Conservation (phyloP, 2,329 filamentous ascomycete genomes). For the Phaeosphaeria sp. region DNA sequence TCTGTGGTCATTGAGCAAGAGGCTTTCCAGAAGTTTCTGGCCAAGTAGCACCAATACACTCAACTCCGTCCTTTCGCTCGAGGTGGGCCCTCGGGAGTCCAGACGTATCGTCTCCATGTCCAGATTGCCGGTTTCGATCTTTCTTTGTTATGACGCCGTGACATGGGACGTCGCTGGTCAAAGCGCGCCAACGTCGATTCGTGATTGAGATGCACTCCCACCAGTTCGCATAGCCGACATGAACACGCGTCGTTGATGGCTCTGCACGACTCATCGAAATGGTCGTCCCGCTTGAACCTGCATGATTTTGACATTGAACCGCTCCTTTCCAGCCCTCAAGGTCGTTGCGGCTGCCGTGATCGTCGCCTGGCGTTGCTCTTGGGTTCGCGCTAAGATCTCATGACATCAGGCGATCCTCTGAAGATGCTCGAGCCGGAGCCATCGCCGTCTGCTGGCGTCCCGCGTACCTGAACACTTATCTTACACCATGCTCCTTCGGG, state of each 20-base stretch:
- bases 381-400: slow-evolving; percentile 12
- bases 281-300: neutral
- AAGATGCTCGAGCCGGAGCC: slow-evolving; percentile 5
- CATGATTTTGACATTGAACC: neutral
- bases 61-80: neutral
- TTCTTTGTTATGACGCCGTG: slow-evolving; percentile 2
- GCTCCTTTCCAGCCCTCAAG: neutral
- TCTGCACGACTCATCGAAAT: neutral
- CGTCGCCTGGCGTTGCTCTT: neutral
- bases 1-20: slow-evolving; percentile 97
- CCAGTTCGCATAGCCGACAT: neutral
- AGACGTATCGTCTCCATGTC: neutral
- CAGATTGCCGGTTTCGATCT: neutral
- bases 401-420: slow-evolving; percentile 7
- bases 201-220: neutral
- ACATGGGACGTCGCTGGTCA: neutral
- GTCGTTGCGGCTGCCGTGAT: neutral
- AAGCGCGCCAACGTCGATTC: neutral
- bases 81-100: neutral
- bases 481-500: neutral
- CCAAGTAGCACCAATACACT: slow-evolving; percentile 60
- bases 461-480: slow-evolving; percentile 9
- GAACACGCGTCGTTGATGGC: neutral
- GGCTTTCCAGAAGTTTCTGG: slow-evolving; percentile 91
- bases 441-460: neutral